A percentile compares a stretch with the other conserved stretches of the same genome.
phyloP scores from a whole-genome alignment of 1,284 basidiomycete species.

The Leccinum pseudoinsigne region DNA sequence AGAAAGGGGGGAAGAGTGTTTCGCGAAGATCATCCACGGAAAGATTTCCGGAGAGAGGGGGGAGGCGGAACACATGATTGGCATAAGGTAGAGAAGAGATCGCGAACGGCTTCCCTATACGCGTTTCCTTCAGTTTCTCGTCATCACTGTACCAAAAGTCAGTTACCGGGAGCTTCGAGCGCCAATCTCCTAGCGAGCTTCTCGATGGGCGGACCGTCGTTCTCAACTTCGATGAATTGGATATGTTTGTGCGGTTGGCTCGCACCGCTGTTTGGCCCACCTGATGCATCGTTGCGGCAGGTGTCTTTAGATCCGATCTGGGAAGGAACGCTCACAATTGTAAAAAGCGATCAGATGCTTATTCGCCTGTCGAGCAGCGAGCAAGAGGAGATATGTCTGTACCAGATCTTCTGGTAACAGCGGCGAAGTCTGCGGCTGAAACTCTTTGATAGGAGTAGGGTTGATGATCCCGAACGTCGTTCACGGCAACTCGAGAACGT shows the following conservation, averaged over 20 bases:
- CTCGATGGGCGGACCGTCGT: constrained; percentile 74
- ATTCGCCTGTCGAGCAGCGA: constrained; percentile 62
- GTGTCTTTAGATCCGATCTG: not conserved
- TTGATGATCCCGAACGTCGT: constrained; percentile 1
- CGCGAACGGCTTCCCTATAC: constrained; percentile 70
- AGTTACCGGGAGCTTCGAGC: constrained; percentile 47
- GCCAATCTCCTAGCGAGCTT: constrained; percentile 55
- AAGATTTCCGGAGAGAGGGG: constrained; percentile 45
- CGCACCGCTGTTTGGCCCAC: constrained; percentile 80
- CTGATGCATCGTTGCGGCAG: constrained; percentile 35
- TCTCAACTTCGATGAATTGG: constrained; percentile 68
- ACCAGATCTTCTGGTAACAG: constrained; percentile 77
- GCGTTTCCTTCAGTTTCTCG: constrained; percentile 14
- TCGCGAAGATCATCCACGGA: constrained; percentile 52
- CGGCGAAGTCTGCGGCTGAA: constrained; percentile 73
- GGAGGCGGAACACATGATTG: constrained; percentile 73
- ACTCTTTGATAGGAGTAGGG: constrained; percentile 46
- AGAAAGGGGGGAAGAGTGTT: constrained; percentile 62
- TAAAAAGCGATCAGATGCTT: constrained; percentile 78
- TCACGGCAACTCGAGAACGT: constrained; percentile 9
- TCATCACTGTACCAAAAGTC: not conserved
- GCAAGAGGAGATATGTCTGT: constrained; percentile 67
- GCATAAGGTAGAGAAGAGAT: constrained; percentile 72
- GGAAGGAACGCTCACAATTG: constrained; percentile 56
- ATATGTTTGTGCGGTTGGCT: constrained; percentile 88